These are phyloP conservation scores for Xylariaceae sp. DNA, from an alignment of 2,329 filamentous ascomycete genomes.

Conservation along the genomic window DNA sequence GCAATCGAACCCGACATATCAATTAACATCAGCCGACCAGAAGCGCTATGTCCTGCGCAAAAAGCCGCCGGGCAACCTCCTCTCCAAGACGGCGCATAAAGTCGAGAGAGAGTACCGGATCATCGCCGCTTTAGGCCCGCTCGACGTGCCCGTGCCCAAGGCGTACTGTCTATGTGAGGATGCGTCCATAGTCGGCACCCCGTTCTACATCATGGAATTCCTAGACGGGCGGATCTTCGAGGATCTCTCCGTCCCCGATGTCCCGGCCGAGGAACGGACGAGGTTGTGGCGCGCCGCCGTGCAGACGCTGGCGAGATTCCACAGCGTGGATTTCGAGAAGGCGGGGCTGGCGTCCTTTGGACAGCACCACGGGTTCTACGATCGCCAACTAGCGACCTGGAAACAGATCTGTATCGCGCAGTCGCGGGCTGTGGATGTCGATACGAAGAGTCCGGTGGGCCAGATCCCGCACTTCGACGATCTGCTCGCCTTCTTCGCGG, in stretches of 20 bases:
- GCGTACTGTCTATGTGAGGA: constrained; percentile 85
- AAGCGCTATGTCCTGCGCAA: constrained; percentile 85
- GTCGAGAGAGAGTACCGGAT: constrained; percentile 95
- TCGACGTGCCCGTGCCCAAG: constrained; percentile 79
- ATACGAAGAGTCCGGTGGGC: constrained; percentile 71
- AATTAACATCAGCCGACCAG: constrained; percentile 67
- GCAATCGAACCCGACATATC: constrained; percentile 96
- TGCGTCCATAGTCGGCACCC: constrained; percentile 69
- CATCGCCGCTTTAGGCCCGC: constrained; percentile 71
- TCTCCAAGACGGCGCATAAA: constrained; percentile 91
- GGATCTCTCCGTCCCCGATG: constrained; percentile 73
- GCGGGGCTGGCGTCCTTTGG: constrained; percentile 72
- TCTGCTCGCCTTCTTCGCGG: constrained; percentile 70
- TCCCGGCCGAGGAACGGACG: constrained; percentile 61
- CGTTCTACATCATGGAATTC: constrained; percentile 97
- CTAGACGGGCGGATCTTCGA: constrained; percentile 90
- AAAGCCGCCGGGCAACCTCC: constrained; percentile 90
- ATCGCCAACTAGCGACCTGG: constrained; percentile 80
- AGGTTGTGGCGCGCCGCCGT: constrained; percentile 85
- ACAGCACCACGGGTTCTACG: constrained; percentile 70
- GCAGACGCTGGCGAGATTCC: constrained; percentile 76
- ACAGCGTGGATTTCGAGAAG: constrained; percentile 61
- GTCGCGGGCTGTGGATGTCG: constrained; percentile 66
- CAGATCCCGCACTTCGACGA: constrained; percentile 78
- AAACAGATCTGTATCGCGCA: constrained; percentile 71